Evolutionary conservation across 176 grass and related monocot species (phyloP).

Genomic region (Elaeis guineensis): DNA sequence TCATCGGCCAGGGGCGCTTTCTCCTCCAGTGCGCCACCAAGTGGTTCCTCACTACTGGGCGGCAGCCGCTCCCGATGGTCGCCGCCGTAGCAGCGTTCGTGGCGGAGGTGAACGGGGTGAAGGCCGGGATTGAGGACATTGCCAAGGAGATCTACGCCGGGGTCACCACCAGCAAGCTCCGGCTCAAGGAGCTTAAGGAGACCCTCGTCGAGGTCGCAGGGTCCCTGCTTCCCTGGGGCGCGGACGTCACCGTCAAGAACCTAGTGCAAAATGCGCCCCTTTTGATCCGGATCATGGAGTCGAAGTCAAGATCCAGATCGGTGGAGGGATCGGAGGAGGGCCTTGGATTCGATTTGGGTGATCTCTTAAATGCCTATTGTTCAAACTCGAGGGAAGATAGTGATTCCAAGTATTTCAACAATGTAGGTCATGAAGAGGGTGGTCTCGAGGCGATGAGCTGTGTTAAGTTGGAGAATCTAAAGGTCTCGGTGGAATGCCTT

Average conservation of each 20-base stretch:
- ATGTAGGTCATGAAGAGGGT: background rate
- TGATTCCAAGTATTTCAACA: slow-evolving; percentile 44
- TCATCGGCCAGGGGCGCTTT: slow-evolving; percentile 49
- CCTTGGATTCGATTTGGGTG: slow-evolving; percentile 22
- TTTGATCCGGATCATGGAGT: slow-evolving; percentile 58
- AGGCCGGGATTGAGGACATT: slow-evolving; percentile 33
- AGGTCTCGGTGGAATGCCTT: slow-evolving; percentile 41
- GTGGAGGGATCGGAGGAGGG: slow-evolving; percentile 26
- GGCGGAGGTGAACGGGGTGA: slow-evolving; percentile 35
- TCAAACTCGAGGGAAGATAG: slow-evolving; percentile 1
- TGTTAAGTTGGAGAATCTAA: slow-evolving; percentile 22
- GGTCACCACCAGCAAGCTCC: slow-evolving; percentile 27
- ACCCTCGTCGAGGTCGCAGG: slow-evolving; percentile 37
- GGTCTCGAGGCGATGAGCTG: slow-evolving; percentile 3
- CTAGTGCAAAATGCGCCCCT: slow-evolving; percentile 40
- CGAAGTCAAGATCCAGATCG: slow-evolving; percentile 28
- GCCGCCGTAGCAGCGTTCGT: slow-evolving; percentile 38
- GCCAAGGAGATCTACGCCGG: slow-evolving; percentile 38
- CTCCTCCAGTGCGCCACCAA: slow-evolving; percentile 59
- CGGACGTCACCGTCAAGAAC: slow-evolving; percentile 52
- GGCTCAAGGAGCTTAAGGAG: slow-evolving; percentile 48
- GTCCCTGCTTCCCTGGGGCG: slow-evolving; percentile 53
- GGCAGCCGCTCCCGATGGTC: slow-evolving; percentile 46
- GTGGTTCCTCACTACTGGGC: slow-evolving; percentile 68
- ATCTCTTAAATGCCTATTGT: slow-evolving; percentile 21